These are phyloP conservation scores for Citrus sinensis DNA, from an alignment of 345 rosid genomes.

Conservation along the genomic window DVS_A1.0 CM039164.1:2962001-2962500, in stretches of 20 bases:
- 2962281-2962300: background rate
- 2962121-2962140: background rate
- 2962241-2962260: background rate
- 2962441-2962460: background rate
- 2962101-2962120: background rate
- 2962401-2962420: slow-evolving; percentile 31
- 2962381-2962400: slow-evolving; percentile 31
- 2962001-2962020: no score
- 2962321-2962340: slow-evolving; percentile 39
- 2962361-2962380: slow-evolving; percentile 46
- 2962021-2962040: background rate
- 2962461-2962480: slow-evolving; percentile 31
- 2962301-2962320: slow-evolving; percentile 53
- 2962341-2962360: slow-evolving; percentile 53
- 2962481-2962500: slow-evolving; percentile 52
- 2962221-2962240: background rate
- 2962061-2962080: background rate
- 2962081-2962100: background rate
- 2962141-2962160: background rate
- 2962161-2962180: background rate
- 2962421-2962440: background rate
- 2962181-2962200: background rate
- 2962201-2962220: background rate
- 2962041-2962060: background rate
- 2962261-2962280: background rate